Conservation (phyloP, 768 basidiomycete species). For the Leucosporidium creatinivorum region DNA sequence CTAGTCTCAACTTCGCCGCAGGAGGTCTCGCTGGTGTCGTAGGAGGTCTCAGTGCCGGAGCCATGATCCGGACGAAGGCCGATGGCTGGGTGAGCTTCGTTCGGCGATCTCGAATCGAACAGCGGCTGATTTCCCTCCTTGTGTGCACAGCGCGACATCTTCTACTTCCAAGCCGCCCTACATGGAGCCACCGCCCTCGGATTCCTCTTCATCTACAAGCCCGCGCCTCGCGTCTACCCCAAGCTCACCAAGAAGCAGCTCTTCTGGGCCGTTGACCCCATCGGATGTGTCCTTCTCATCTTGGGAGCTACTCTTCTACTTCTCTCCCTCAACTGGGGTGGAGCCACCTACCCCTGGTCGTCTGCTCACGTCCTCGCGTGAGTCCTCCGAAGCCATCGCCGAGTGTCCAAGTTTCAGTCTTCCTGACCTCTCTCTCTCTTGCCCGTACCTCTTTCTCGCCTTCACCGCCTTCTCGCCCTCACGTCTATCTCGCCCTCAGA, state of each 20-base stretch:
- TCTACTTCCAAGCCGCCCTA: neutral
- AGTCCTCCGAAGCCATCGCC: neutral
- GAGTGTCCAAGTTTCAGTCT: too few species aligned
- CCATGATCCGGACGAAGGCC: neutral
- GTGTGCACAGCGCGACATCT: neutral
- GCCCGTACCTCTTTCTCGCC: too few species aligned
- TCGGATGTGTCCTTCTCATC: neutral
- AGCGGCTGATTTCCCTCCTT: neutral
- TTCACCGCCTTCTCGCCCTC: too few species aligned
- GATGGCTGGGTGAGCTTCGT: neutral
- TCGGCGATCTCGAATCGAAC: neutral
- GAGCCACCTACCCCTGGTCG: neutral
- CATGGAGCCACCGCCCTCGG: neutral
- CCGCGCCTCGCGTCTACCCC: neutral
- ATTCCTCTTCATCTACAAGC: neutral
- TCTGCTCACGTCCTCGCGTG: neutral
- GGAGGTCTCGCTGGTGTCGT: neutral
- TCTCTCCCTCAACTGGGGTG: neutral
- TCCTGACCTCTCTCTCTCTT: too few species aligned
- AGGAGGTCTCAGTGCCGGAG: neutral
- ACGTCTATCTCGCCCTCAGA: too few species aligned
- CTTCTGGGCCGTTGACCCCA: neutral
- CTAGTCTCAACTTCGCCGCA: neutral
- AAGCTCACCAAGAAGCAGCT: neutral
- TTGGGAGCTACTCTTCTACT: neutral